Evolutionary conservation across 2,329 filamentous ascomycete genomes (phyloP), one percentile per base, ranked within the genome.

Genomic region (Talaromyces funiculosus): DNA sequence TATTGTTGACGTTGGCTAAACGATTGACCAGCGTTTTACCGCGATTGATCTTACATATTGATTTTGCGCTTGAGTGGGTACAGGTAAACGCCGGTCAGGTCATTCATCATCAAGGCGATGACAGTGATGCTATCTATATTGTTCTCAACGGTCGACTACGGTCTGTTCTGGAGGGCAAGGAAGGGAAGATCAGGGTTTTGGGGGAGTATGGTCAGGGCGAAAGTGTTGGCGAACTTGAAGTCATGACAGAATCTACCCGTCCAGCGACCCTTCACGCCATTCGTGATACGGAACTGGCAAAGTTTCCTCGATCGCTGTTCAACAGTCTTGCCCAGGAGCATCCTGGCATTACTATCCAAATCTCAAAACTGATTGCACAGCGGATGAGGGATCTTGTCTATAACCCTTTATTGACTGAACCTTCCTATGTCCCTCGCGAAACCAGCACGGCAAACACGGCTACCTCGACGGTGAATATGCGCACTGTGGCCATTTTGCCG

Each of bases 121-220:
- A 97, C 66, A 99, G 94, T 68, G 94, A 99, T 73, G 93, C 95
- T 1, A 99, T 99, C 42, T 99, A 97, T 69, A 92, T 99, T 63
- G 94, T 99, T 1, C 82, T 99, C 16, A 99, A 99, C 67, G 94
- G 94, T 9, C 89, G 94, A 16, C 77, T 99, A 18, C 84, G 95
- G 59, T 84, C 93, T 0, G 89, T 99, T 0, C 84, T 92, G 62
- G 92, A 97, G 67, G 86, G 86, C 14, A 86, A 89, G 51, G 88
- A 90, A 64, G 91, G 91, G 0, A 89, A 88, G 2, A 88, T 96
- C 77, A 89, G 87, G 49, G 92, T 96, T 12, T 84, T 91, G 55
- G 93, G 91, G 12, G 95, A 99, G 73, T 97, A 89, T 69, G 94
- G 94, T 3, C 94, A 99, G 75, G 95, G 95, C 8, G 95, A 99